Conservation (phyloP, 2,329 filamentous ascomycete species). For the Huntiella bhutanensis region DNA sequence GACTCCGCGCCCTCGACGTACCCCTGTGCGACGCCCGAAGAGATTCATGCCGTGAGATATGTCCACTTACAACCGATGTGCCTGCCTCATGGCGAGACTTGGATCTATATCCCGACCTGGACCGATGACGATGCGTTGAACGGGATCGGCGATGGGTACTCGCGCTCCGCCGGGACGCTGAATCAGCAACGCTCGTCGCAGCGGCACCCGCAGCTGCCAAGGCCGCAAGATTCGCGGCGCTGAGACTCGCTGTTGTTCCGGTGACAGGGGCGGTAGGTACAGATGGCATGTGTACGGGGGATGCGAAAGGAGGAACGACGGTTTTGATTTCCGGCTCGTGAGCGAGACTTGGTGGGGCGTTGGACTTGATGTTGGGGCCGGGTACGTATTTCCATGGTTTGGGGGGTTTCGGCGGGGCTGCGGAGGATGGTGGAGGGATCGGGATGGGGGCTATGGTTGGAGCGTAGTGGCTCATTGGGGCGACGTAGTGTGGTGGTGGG, state of each 20-base stretch:
- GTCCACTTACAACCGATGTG: constrained; percentile 1
- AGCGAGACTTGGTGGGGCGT: not conserved
- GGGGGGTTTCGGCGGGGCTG: not conserved
- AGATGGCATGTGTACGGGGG: constrained; percentile 8
- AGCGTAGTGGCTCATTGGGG: not conserved
- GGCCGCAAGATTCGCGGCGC: constrained; percentile 18
- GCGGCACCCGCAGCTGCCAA: constrained; percentile 14
- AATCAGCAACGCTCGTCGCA: not conserved
- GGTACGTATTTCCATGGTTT: constrained; percentile 2
- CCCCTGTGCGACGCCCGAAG: not conserved
- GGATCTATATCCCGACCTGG: not conserved
- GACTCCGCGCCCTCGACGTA: not conserved
- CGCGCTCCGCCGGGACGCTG: not conserved
- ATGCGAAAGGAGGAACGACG: not conserved
- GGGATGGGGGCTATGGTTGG: not conserved
- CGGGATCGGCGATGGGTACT: constrained; percentile 2
- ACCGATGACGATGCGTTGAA: not conserved
- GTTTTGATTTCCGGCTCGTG: not conserved
- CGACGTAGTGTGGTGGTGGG: not conserved
- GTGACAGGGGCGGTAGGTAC: constrained; percentile 8
- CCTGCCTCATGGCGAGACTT: constrained; percentile 1
- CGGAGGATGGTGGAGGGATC: not conserved
- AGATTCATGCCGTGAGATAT: constrained; percentile 6
- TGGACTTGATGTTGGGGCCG: not conserved
- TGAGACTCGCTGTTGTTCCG: constrained; percentile 14